These are phyloP conservation scores for Geosmithia morbida DNA, from an alignment of 2,329 filamentous ascomycete genomes.

Conservation along the genomic window DNA sequence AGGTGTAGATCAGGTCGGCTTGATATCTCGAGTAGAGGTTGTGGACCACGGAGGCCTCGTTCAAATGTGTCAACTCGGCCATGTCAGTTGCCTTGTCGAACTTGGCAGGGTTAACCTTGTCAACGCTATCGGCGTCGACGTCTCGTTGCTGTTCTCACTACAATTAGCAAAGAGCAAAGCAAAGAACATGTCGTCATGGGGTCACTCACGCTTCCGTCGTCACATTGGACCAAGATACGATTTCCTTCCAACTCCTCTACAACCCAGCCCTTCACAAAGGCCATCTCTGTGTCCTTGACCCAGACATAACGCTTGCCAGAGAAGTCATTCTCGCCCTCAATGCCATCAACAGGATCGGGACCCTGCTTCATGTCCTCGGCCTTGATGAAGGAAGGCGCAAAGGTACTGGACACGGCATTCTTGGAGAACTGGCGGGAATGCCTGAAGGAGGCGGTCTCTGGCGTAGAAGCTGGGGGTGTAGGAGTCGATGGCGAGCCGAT, in stretches of 20 bases:
- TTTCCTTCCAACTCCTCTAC: conserved; percentile 63
- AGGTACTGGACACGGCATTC: conserved; percentile 58
- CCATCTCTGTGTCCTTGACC: conserved; percentile 74
- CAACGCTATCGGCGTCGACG: conserved; percentile 72
- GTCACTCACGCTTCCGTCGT: conserved; percentile 67
- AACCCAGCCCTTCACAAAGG: conserved; percentile 88
- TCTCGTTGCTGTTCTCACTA: conserved; percentile 55
- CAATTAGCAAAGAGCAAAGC: not conserved
- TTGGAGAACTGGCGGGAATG: conserved; percentile 45
- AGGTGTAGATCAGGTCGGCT: conserved; percentile 93
- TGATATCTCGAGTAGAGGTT: conserved; percentile 94
- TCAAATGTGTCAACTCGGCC: conserved; percentile 95
- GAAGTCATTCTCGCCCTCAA: conserved; percentile 97
- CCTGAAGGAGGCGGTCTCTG: not conserved
- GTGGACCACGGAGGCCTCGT: conserved; percentile 95
- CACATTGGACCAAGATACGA: conserved; percentile 74
- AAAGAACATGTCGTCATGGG: not conserved
- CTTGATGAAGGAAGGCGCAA: conserved; percentile 93
- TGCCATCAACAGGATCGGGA: conserved; percentile 47
- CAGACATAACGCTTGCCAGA: conserved; percentile 98
- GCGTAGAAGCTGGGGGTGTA: not conserved
- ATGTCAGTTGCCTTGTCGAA: conserved; percentile 99
- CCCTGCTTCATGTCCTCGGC: conserved; percentile 56
- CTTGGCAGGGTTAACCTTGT: conserved; percentile 98
- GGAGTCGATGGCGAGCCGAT: conserved; percentile 25